Conservation (phyloP, 495 filamentous ascomycete species). For the Venustampulla echinocandica region DNA sequence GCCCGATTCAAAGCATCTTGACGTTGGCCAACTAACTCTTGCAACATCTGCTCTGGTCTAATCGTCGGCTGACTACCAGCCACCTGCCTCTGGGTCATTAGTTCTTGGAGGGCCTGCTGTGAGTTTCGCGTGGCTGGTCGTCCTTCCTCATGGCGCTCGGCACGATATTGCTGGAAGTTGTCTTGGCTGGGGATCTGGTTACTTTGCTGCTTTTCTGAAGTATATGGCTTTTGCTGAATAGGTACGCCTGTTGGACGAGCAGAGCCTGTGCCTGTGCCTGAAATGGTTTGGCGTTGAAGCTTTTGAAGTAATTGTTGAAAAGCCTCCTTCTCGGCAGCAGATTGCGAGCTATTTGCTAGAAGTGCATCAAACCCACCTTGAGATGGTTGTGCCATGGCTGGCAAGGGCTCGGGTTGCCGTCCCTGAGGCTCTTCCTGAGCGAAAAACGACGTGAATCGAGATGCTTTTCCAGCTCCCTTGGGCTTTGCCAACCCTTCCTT, state of each 20-base stretch:
- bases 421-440: slow-evolving; percentile 44
- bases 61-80: slow-evolving; percentile 31
- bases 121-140: slow-evolving; percentile 22
- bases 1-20: slow-evolving; percentile 33
- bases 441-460: slow-evolving; percentile 81
- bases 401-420: slow-evolving; percentile 43
- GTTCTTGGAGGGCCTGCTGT: slow-evolving; percentile 32
- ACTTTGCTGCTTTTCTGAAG: slow-evolving; percentile 8
- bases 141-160: slow-evolving; percentile 19
- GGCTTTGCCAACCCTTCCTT: slow-evolving; percentile 27
- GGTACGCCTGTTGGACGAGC: slow-evolving; percentile 16
- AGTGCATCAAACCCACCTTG: slow-evolving; percentile 11
- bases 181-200: slow-evolving; percentile 10
- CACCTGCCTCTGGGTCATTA: slow-evolving; percentile 34
- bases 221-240: slow-evolving; percentile 19
- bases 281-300: slow-evolving; percentile 38
- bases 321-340: slow-evolving; percentile 71
- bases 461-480: slow-evolving; percentile 48
- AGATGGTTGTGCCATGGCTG: slow-evolving; percentile 19
- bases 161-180: slow-evolving; percentile 18
- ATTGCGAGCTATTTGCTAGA: slow-evolving; percentile 13
- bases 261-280: slow-evolving; percentile 6
- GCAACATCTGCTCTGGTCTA: slow-evolving; percentile 43
- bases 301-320: slow-evolving; percentile 85
- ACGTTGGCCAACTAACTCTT: slow-evolving; percentile 45